Conservation (phyloP, 2,329 filamentous ascomycete species). For the Fusarium bulbicola region DNA sequence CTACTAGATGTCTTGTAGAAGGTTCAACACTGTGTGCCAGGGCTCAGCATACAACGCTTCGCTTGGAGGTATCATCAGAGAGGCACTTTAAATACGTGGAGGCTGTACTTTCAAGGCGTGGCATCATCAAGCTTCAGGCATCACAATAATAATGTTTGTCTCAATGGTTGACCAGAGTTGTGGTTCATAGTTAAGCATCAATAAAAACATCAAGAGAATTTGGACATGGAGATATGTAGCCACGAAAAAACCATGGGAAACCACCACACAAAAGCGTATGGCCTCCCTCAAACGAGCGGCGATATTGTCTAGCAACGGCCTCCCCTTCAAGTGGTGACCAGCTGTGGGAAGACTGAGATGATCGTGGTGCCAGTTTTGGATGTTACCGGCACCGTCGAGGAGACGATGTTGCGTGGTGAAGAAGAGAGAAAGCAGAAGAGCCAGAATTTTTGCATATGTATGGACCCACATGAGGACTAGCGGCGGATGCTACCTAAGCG, state of each 20-base stretch:
- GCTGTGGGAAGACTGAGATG: constrained; percentile 38
- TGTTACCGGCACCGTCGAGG: constrained; percentile 37
- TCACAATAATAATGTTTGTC: background rate
- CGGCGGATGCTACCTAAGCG: constrained; percentile 16
- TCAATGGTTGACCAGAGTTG: background rate
- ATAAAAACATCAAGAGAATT: background rate
- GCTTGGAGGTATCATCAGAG: background rate
- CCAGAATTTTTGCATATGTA: constrained; percentile 21
- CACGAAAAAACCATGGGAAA: constrained; percentile 55
- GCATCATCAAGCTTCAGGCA: background rate
- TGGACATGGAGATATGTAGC: constrained; percentile 46
- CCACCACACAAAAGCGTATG: constrained; percentile 51
- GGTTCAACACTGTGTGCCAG: background rate
- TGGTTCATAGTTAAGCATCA: background rate
- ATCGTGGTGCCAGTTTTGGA: constrained; percentile 39
- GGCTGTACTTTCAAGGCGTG: background rate
- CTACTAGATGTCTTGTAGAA: background rate
- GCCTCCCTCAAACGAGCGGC: constrained; percentile 58
- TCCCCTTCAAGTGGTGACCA: constrained; percentile 30
- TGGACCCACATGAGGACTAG: constrained; percentile 5
- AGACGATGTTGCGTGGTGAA: constrained; percentile 47
- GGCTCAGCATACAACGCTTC: background rate
- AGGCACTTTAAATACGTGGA: background rate
- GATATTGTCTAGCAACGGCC: constrained; percentile 50
- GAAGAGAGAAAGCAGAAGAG: constrained; percentile 15